These are phyloP conservation scores for Tagetes erecta DNA, from an alignment of 129 eudicot species.

Conservation along the genomic window DNA sequence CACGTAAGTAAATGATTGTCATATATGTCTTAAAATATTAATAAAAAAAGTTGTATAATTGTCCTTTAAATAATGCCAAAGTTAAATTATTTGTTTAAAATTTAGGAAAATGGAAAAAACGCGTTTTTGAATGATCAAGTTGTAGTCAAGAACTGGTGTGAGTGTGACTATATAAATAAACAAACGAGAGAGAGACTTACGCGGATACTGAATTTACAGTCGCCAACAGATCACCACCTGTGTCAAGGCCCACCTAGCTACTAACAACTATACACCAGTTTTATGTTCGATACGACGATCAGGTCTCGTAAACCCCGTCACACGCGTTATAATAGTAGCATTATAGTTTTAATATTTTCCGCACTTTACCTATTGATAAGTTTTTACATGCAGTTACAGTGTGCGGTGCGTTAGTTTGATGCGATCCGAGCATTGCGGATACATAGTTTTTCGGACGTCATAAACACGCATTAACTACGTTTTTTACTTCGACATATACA, in stretches of 20 bases:
- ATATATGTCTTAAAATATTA: not conserved
- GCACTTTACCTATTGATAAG: too few relatives aligned
- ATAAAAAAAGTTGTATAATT: not conserved
- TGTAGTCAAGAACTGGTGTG: not conserved
- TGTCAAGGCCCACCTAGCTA: not conserved
- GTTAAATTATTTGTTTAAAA: not conserved
- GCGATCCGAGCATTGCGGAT: too few relatives aligned
- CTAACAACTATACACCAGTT: too few relatives aligned
- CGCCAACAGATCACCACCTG: slow-evolving; percentile 35
- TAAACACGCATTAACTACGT: too few relatives aligned
- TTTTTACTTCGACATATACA: too few relatives aligned
- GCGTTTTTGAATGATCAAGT: slow-evolving; percentile 11
- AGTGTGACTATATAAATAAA: not conserved
- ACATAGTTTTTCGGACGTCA: too few relatives aligned
- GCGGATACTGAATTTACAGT: slow-evolving; percentile 30
- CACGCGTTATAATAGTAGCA: too few relatives aligned
- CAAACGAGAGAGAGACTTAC: slow-evolving; percentile 4
- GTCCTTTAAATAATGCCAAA: not conserved
- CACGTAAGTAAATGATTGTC: not conserved
- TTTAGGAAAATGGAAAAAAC: slow-evolving; percentile 6
- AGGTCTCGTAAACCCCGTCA: too few relatives aligned
- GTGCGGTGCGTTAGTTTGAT: too few relatives aligned
- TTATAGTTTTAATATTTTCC: too few relatives aligned
- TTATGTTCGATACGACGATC: too few relatives aligned
- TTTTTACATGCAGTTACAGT: too few relatives aligned